Conservation (phyloP, 441 rosid species). For the Dalechampia spathulata region DNA sequence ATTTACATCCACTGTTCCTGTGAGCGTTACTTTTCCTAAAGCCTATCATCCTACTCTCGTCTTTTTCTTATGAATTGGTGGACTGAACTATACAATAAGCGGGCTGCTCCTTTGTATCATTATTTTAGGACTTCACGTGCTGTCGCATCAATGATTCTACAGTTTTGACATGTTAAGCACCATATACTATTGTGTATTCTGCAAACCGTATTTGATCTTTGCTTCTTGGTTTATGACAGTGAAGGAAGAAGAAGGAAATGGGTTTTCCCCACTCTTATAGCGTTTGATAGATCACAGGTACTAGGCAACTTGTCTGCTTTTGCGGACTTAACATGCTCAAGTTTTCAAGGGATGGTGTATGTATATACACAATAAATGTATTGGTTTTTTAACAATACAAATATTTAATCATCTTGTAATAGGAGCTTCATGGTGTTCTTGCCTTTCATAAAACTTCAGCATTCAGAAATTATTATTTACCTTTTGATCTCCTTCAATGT, state of each 20-base stretch:
- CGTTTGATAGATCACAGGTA: constrained; percentile 56
- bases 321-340: not conserved
- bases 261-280: constrained; percentile 74
- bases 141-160: not conserved
- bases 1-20: not conserved
- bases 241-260: constrained; percentile 95
- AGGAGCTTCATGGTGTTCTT: not conserved
- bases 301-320: constrained; percentile 12
- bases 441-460: not conserved
- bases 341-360: not conserved
- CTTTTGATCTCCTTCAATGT: not conserved
- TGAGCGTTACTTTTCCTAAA: not conserved
- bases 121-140: not conserved
- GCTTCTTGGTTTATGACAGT: constrained; percentile 36
- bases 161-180: too few species aligned
- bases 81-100: not conserved
- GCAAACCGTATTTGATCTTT: constrained; percentile 18
- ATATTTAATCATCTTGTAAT: not conserved
- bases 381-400: not conserved
- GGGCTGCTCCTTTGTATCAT: not conserved
- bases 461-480: not conserved
- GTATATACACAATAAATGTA: not conserved
- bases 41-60: not conserved
- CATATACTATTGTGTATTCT: too few species aligned
- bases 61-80: not conserved